A percentile compares a stretch with the other conserved stretches of the same genome.
These are phyloP conservation scores for Penicillium psychrofluorescens DNA, from an alignment of 495 filamentous ascomycete species.

Conservation along the genomic window DNA sequence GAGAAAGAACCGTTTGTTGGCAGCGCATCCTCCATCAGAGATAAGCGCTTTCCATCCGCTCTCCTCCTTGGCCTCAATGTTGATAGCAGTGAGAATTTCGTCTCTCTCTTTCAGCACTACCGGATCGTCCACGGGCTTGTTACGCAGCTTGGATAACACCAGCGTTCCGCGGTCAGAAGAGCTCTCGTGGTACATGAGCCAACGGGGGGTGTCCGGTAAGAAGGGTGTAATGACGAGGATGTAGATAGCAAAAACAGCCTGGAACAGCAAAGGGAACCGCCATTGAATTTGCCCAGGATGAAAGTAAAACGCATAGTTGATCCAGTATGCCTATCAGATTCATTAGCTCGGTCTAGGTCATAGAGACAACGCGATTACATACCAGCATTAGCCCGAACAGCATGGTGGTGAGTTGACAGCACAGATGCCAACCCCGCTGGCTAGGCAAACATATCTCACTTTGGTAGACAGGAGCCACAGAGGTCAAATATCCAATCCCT, in stretches of 20 bases:
- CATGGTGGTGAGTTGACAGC: slow-evolving; percentile 20
- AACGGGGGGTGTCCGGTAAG: slow-evolving; percentile 26
- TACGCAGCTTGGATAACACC: slow-evolving; percentile 30
- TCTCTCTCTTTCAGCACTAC: slow-evolving; percentile 15
- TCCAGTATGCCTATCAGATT: slow-evolving; percentile 13
- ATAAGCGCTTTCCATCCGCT: slow-evolving; percentile 16
- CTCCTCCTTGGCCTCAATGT: slow-evolving; percentile 10
- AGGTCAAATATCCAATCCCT: slow-evolving; percentile 22
- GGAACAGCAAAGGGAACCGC: slow-evolving; percentile 43
- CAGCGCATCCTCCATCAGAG: slow-evolving; percentile 15
- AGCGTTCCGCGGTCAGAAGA: slow-evolving; percentile 17
- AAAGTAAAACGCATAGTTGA: slow-evolving; percentile 41
- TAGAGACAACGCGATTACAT: no score
- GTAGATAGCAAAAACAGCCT: slow-evolving; percentile 37
- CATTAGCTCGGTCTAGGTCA: no score
- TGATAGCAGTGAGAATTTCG: slow-evolving; percentile 10
- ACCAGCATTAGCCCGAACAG: slow-evolving; percentile 19
- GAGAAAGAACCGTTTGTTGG: slow-evolving; percentile 22
- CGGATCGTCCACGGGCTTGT: slow-evolving; percentile 19
- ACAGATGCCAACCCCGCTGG: slow-evolving; percentile 23
- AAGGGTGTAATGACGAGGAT: slow-evolving; percentile 15
- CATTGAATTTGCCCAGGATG: slow-evolving; percentile 32
- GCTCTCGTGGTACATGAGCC: slow-evolving; percentile 19
- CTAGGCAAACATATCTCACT: slow-evolving; percentile 18
- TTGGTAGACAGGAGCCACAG: slow-evolving; percentile 26